Percentiles rank a stretch among this genome's conserved stretches.
These are phyloP conservation scores for Lignosus rhinocerotis DNA, from an alignment of 1,284 basidiomycete species.

Conservation along the genomic window DNA sequence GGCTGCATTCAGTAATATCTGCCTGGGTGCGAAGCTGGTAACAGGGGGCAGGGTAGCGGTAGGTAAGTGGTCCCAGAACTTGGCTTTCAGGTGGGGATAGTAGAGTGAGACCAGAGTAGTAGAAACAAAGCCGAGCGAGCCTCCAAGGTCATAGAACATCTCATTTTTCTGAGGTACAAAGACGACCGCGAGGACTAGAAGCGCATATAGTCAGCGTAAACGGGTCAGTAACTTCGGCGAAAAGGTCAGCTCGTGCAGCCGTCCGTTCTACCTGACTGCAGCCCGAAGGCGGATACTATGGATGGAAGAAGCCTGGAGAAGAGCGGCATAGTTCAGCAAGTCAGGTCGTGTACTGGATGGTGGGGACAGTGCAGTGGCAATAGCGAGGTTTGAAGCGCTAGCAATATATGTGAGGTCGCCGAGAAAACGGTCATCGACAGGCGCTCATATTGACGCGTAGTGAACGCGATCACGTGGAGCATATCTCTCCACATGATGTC, in stretches of 20 bases:
- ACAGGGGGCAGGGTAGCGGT: constrained; percentile 42
- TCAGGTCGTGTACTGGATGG: not conserved
- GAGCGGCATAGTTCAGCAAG: constrained; percentile 31
- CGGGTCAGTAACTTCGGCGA: not conserved
- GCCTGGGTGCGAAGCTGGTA: constrained; percentile 57
- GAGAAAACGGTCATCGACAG: not conserved
- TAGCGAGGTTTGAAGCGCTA: not conserved
- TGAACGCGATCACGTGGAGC: not conserved
- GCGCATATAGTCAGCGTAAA: not conserved
- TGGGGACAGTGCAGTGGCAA: not conserved
- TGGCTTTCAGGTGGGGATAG: constrained; percentile 53
- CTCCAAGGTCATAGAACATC: constrained; percentile 58
- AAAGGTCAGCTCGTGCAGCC: not conserved
- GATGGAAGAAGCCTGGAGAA: constrained; percentile 42
- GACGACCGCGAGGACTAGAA: constrained; percentile 47
- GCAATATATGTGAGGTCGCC: not conserved
- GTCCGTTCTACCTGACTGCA: constrained; percentile 37
- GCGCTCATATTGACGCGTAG: not conserved
- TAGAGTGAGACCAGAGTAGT: constrained; percentile 65
- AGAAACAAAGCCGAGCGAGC: constrained; percentile 68
- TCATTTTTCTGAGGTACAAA: constrained; percentile 62
- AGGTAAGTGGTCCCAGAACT: constrained; percentile 41
- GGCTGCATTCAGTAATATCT: constrained; percentile 57
- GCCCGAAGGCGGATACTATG: constrained; percentile 37
- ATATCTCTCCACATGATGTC: constrained; percentile 6